Evolutionary conservation across 2,329 filamentous ascomycete genomes (phyloP).

Genomic region (Lachnellula arida): DNA sequence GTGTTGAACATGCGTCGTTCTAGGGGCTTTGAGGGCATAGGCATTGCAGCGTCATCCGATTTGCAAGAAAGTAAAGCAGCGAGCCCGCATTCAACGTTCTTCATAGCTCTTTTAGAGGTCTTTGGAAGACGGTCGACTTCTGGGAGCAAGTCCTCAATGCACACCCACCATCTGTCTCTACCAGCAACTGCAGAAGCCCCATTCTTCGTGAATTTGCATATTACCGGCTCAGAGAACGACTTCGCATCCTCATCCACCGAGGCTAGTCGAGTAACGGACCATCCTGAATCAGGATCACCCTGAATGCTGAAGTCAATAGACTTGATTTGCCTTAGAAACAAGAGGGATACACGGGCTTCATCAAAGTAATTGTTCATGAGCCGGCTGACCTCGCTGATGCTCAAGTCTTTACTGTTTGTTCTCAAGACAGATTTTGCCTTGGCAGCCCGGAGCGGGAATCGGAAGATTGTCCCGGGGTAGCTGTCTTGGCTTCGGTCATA

Average conservation of each 20-base stretch:
- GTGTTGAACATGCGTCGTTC: slow-evolving; percentile 18
- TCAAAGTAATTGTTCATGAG: slow-evolving; percentile 20
- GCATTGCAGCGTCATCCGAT: background rate
- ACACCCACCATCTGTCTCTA: slow-evolving; percentile 20
- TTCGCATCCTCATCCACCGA: slow-evolving; percentile 1
- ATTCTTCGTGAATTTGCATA: slow-evolving; percentile 7
- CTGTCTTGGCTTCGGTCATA: slow-evolving; percentile 17
- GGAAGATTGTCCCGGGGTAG: slow-evolving; percentile 27
- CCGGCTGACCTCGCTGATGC: background rate
- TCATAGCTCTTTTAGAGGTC: slow-evolving; percentile 15
- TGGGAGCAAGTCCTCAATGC: slow-evolving; percentile 16
- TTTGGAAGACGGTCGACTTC: slow-evolving; percentile 8
- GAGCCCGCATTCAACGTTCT: slow-evolving; percentile 22
- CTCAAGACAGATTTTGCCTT: slow-evolving; percentile 4
- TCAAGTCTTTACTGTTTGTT: slow-evolving; percentile 6
- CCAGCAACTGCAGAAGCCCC: background rate
- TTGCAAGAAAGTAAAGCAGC: slow-evolving; percentile 15
- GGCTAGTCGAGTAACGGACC: slow-evolving; percentile 14
- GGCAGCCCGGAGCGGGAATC: slow-evolving; percentile 22
- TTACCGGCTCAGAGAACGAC: slow-evolving; percentile 9
- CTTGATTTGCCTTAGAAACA: slow-evolving; percentile 23
- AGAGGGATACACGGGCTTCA: slow-evolving; percentile 24
- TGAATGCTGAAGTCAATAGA: slow-evolving; percentile 18
- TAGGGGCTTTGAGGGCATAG: background rate
- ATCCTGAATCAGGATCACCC: slow-evolving; percentile 9